Evolutionary conservation across 176 grass and related monocot species (phyloP).

Genomic region (Pontederia crassipes): DNA sequence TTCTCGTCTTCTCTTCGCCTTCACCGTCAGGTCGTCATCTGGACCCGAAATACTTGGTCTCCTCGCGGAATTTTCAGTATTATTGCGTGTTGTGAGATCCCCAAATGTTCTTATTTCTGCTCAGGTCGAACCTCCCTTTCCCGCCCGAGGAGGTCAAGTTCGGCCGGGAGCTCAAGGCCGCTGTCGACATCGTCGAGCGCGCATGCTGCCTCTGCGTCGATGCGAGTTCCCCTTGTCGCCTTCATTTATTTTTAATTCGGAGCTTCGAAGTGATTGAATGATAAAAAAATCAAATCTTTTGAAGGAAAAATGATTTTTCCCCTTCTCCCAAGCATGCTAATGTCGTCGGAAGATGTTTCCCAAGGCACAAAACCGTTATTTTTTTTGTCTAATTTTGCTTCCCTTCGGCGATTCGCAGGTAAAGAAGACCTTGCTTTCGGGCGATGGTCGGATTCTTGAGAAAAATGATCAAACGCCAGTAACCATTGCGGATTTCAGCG

Average conservation of each 20-base stretch:
- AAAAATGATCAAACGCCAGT: conserved; percentile 76
- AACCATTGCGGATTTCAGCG: conserved; percentile 79
- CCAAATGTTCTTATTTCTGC: background rate
- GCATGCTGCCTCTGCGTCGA: conserved; percentile 73
- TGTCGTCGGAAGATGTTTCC: background rate
- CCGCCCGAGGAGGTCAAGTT: conserved; percentile 31
- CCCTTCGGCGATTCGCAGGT: conserved; percentile 38
- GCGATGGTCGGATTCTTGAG: conserved; percentile 55
- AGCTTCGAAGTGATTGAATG: background rate
- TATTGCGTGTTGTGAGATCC: too few species aligned
- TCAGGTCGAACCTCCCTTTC: conserved; percentile 51
- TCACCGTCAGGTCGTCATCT: too few species aligned
- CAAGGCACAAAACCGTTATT: background rate
- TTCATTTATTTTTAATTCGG: conserved; percentile 3
- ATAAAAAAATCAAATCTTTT: background rate
- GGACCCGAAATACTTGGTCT: too few species aligned
- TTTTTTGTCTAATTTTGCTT: background rate
- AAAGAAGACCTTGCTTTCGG: conserved; percentile 64
- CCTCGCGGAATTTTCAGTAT: too few species aligned
- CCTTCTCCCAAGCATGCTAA: background rate
- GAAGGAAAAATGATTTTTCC: background rate
- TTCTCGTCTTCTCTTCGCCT: too few species aligned
- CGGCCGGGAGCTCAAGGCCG: conserved; percentile 52
- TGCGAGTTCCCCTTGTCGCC: conserved; percentile 31
- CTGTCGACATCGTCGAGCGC: conserved; percentile 46